Conservation (phyloP, 2,329 filamentous ascomycete species). For the Alternaria ventricosa region DNA sequence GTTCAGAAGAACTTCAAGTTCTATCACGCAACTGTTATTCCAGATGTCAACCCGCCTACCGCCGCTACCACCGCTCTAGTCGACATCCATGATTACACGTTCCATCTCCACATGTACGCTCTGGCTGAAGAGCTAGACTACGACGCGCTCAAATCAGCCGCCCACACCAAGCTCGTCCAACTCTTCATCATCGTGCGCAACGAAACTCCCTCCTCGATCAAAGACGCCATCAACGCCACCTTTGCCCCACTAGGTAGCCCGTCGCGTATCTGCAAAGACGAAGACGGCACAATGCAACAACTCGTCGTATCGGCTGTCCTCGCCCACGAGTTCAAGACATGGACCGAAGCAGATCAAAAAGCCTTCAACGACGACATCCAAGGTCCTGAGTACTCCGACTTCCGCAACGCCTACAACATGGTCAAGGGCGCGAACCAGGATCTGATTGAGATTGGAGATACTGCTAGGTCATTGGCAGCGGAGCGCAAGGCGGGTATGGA, state of each 20-base stretch:
- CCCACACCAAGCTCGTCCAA: conserved; percentile 2
- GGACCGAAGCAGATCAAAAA: background rate
- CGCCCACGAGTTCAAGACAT: background rate
- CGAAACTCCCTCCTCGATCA: background rate
- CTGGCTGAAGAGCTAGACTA: conserved; percentile 15
- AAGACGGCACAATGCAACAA: conserved; percentile 6
- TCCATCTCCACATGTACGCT: conserved; percentile 20
- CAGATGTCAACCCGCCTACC: background rate
- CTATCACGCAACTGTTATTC: conserved; percentile 2
- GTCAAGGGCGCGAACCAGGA: background rate
- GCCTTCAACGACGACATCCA: background rate
- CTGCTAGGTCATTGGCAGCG: background rate
- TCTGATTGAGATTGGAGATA: background rate
- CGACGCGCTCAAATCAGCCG: conserved; percentile 4
- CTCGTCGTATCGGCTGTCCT: background rate
- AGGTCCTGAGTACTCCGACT: background rate
- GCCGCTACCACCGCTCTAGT: conserved; percentile 1
- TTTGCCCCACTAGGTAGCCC: background rate
- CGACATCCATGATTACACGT: conserved; percentile 3
- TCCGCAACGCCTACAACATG: background rate
- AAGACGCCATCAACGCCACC: background rate
- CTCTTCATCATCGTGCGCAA: background rate
- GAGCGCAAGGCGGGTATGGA: background rate
- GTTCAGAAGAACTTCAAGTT: conserved; percentile 3
- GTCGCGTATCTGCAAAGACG: conserved; percentile 6